Conservation (phyloP, 169 alveolate species). For the Plasmodium vivax region DNA sequence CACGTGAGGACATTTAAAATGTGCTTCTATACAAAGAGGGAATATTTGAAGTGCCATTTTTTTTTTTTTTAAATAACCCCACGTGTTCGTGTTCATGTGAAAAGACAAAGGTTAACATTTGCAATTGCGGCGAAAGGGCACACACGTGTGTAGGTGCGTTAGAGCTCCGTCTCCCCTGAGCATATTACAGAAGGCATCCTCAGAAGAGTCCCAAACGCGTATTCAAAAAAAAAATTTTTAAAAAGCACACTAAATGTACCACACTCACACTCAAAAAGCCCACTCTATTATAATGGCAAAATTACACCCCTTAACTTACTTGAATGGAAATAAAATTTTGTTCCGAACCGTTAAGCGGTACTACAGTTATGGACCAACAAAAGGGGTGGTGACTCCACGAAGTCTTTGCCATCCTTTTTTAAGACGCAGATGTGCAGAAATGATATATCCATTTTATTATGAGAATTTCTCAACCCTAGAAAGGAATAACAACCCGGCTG, state of each 20-base stretch:
- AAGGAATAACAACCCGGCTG: background rate
- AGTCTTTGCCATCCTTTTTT: background rate
- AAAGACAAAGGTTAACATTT: background rate
- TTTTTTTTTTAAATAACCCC: background rate
- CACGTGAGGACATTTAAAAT: background rate
- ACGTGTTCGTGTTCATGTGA: background rate
- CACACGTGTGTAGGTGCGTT: background rate
- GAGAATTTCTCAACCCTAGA: conserved; percentile 6
- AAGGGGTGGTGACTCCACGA: background rate
- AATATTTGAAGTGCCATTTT: background rate
- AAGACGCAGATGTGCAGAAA: background rate
- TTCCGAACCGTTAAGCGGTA: background rate
- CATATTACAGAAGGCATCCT: background rate
- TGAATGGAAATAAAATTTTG: background rate
- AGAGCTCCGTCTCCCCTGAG: background rate
- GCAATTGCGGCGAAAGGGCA: background rate
- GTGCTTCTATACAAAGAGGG: background rate
- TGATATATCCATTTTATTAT: background rate
- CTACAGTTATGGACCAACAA: background rate
- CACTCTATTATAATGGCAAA: conserved; percentile 11
- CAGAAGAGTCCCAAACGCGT: background rate
- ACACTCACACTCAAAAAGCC: background rate
- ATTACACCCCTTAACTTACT: background rate
- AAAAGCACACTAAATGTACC: background rate
- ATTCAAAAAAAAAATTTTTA: background rate